Base-by-base conservation (phyloP, 2,329 filamentous ascomycete species). In the Colletotrichum sp. region DNA sequence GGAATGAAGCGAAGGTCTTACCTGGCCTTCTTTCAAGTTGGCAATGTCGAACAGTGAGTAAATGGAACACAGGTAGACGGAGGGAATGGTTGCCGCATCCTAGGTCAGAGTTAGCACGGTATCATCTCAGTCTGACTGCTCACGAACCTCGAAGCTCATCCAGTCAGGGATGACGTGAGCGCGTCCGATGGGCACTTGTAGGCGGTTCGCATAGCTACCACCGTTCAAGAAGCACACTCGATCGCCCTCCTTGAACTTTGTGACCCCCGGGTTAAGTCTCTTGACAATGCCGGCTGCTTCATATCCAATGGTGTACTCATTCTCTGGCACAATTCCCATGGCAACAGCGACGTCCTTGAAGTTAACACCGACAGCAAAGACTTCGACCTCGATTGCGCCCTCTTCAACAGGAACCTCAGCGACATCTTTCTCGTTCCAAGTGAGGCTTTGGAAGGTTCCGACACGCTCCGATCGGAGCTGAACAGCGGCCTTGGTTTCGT, bases 31-130 rank as follows among this genome's bases (percentile, higher is more conserved):
- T 15, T 75, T 66, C 9, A 85, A 72, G 6, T 79, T 72, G 8
- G 78, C 83, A n/a, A 81, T n/a, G 13, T 81, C 34, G 18, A 79
- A 64, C 2, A 85, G 75, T 6, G 76, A 76, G 48, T 82, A 77
- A 9, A 72, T 34, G 1, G 68, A 22, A 6, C 62, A 63, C 8
- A 75, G 64, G 32, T 68, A 75, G 1, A 59, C 59, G 2, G n/a
- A 62, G 3, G 55, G 26, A 9, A 75, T 28, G 6, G 62, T 72
- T 16, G 73, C 64, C 10, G 74, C 74, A 6, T 68, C 64, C n/a
- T 66, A 57, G 24, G 24, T 1, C 12, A 57, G 4, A 24, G 24
- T 57, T 26, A 57, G 52, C 24, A 22, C 24, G 2, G 52, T 26
- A 8, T 57, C 52, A 26, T 57, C 52, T 24, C 12, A 16, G n/a